Conservation (phyloP, 148 eudicot genomes). For the Persicaria tinctoria region DNA sequence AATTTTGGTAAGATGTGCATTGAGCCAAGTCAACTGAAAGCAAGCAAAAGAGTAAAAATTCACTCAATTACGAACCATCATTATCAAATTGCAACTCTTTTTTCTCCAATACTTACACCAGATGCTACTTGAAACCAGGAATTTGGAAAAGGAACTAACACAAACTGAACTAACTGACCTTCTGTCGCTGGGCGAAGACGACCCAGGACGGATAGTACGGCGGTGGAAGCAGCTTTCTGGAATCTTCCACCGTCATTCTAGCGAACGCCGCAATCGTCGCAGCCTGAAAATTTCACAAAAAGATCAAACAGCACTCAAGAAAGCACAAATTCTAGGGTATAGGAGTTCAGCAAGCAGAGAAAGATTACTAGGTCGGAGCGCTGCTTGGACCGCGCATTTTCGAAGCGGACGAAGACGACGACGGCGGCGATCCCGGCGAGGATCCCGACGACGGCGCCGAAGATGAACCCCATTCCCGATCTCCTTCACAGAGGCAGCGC, state of each 20-base stretch:
- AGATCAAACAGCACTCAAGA: conserved; percentile 8
- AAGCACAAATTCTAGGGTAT: background rate
- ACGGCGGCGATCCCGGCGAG: conserved; percentile 46
- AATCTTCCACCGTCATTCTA: conserved; percentile 93
- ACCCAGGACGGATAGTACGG: conserved; percentile 94
- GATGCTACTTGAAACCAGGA: background rate
- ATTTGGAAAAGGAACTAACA: background rate
- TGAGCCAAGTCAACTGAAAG: conserved; percentile 88
- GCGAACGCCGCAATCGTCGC: conserved; percentile 78
- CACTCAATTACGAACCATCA: background rate
- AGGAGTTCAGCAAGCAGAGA: background rate
- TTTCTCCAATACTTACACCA: background rate
- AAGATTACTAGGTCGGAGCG: conserved; percentile 54
- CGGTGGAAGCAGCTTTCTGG: conserved; percentile 72
- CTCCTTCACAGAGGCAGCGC: background rate
- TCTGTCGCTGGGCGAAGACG: conserved; percentile 82
- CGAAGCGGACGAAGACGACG: conserved; percentile 65
- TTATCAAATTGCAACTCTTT: conserved; percentile 1
- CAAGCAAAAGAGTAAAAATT: background rate
- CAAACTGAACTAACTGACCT: conserved; percentile 30
- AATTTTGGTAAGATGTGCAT: conserved; percentile 69
- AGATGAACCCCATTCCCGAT: conserved; percentile 52
- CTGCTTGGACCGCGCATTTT: conserved; percentile 68
- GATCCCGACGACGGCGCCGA: conserved; percentile 55
- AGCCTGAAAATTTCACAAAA: conserved; percentile 37